Conservation (phyloP, 768 basidiomycete species). For the Rhodotorula kratochvilovae region DNA sequence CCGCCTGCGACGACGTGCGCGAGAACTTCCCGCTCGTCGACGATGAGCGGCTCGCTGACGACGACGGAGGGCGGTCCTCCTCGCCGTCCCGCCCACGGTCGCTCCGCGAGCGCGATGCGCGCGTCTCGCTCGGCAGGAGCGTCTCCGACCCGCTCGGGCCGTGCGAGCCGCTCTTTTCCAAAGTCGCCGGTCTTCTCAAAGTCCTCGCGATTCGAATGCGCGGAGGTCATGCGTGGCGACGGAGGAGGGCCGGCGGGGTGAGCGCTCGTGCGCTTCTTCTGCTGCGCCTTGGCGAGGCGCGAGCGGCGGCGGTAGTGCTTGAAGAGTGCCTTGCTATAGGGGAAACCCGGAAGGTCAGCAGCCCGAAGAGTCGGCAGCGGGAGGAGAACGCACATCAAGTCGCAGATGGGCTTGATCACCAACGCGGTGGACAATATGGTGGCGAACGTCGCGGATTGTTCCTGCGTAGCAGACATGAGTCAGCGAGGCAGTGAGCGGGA, state of each 20-base stretch:
- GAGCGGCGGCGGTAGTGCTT: neutral
- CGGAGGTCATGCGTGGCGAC: too few species aligned
- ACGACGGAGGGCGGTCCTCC: too few species aligned
- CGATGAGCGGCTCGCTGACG: neutral
- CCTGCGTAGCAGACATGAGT: neutral
- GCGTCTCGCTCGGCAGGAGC: too few species aligned
- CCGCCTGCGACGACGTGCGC: neutral
- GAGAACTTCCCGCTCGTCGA: neutral
- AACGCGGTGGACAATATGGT: constrained; percentile 30
- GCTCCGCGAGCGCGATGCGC: too few species aligned
- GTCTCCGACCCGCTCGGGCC: too few species aligned
- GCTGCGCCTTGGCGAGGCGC: neutral
- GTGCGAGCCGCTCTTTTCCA: too few species aligned
- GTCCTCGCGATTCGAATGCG: too few species aligned
- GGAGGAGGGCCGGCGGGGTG: neutral
- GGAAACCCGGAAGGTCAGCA: neutral
- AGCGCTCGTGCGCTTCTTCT: neutral
- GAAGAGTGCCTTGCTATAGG: neutral
- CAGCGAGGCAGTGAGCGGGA: too few species aligned
- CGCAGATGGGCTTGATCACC: constrained; percentile 21
- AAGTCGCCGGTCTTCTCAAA: too few species aligned
- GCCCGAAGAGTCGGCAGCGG: too few species aligned
- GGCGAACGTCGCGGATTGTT: constrained; percentile 22
- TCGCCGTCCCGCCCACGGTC: too few species aligned
- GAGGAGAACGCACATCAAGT: constrained; percentile 6